Evolutionary conservation across 768 basidiomycete genomes (phyloP).

Genomic region (Hirschioporus abietinus): DNA sequence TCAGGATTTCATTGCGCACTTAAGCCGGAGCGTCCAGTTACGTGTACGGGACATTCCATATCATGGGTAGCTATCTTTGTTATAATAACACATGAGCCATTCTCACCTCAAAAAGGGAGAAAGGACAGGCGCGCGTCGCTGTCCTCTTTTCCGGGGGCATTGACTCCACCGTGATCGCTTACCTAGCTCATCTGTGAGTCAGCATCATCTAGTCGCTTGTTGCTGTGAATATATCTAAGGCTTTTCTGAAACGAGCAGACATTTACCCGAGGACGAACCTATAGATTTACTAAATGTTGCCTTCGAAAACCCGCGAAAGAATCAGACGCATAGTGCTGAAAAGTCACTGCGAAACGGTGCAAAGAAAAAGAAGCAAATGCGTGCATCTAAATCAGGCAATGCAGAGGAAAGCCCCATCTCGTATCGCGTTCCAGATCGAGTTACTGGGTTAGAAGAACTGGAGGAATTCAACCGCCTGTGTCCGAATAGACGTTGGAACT

Average conservation of each 20-base stretch:
- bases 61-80: slow-evolving; percentile 26
- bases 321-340: slow-evolving; percentile 42
- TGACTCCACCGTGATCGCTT: slow-evolving; percentile 82
- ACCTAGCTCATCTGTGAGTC: slow-evolving; percentile 67
- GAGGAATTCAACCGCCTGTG: slow-evolving; percentile 74
- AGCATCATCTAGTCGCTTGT: neutral
- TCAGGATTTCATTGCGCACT: slow-evolving; percentile 44
- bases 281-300: slow-evolving; percentile 92
- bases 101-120: slow-evolving; percentile 16
- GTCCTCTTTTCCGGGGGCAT: slow-evolving; percentile 96
- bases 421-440: slow-evolving; percentile 86
- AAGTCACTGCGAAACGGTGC: slow-evolving; percentile 39
- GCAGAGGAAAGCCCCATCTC: slow-evolving; percentile 12
- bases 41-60: slow-evolving; percentile 66
- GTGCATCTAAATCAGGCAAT: slow-evolving; percentile 5
- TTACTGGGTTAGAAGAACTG: slow-evolving; percentile 72
- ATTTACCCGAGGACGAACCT: slow-evolving; percentile 69
- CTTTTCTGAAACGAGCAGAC: slow-evolving; percentile 35
- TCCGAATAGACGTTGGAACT: slow-evolving; percentile 83
- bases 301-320: slow-evolving; percentile 90
- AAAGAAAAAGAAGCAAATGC: slow-evolving; percentile 33
- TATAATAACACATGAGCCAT: slow-evolving; percentile 1
- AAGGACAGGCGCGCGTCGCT: slow-evolving; percentile 56
- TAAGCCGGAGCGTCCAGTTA: slow-evolving; percentile 64
- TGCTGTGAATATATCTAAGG: neutral